phyloP scores from a whole-genome alignment of 1,284 basidiomycete species.

The Entoloma clypeatum region DNA sequence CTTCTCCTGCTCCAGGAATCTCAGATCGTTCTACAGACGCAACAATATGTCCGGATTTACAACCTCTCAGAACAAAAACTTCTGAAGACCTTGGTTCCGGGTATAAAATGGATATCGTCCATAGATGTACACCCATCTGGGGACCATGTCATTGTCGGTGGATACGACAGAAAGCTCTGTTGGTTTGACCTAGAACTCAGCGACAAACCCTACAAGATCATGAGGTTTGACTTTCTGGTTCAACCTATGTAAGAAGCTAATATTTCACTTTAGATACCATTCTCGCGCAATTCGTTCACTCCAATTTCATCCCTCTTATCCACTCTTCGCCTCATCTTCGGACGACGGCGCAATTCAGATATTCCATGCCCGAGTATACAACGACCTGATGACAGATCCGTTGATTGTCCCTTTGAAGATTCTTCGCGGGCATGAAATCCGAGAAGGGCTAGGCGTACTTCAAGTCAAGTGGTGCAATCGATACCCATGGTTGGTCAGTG shows the following conservation, averaged over 20 bases:
- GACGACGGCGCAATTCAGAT: slow-evolving; percentile 97
- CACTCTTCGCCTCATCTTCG: slow-evolving; percentile 92
- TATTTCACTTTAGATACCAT: slow-evolving; percentile 70
- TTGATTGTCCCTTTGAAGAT: slow-evolving; percentile 98
- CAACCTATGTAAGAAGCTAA: slow-evolving; percentile 7
- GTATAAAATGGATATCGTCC: slow-evolving; percentile 95
- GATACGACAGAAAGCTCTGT: slow-evolving; percentile 95
- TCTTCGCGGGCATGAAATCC: slow-evolving; percentile 82
- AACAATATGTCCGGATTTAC: slow-evolving; percentile 95
- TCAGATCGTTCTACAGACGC: slow-evolving; percentile 58
- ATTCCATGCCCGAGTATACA: slow-evolving; percentile 94
- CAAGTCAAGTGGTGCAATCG: slow-evolving; percentile 86
- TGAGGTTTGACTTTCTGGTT: slow-evolving; percentile 54
- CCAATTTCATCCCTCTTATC: slow-evolving; percentile 91
- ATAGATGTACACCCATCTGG: slow-evolving; percentile 96
- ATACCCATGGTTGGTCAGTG: slow-evolving; percentile 92
- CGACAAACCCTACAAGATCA: slow-evolving; percentile 93
- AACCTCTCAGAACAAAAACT: slow-evolving; percentile 93
- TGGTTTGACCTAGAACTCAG: slow-evolving; percentile 99
- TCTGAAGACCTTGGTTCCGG: slow-evolving; percentile 88
- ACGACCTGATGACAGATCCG: slow-evolving; percentile 92
- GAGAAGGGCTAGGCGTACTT: slow-evolving; percentile 87
- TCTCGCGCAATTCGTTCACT: slow-evolving; percentile 88
- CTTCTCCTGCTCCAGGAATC: slow-evolving; percentile 13
- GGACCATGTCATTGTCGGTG: slow-evolving; percentile 95